Base-by-base conservation (phyloP, 2,329 filamentous ascomycete genomes). In the Fusarium ambrosium region DNA sequence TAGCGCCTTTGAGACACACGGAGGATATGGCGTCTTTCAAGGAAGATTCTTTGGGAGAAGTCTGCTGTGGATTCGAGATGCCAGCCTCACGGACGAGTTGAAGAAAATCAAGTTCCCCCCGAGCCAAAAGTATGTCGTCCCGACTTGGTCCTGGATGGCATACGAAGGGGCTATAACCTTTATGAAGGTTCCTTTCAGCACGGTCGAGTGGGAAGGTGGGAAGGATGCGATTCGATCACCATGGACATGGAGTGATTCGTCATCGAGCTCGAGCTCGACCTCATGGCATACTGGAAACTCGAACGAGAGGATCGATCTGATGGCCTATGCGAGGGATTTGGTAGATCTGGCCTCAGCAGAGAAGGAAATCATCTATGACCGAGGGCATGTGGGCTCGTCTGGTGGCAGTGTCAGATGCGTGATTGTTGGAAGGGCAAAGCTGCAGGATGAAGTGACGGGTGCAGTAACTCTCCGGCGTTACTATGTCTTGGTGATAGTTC, bases 141-240 rank as follows among this genome's bases (percentile, higher is more conserved):
- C 82, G 3, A 69, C 77, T 0, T 84, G 82, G 82, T 84, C 82
- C 0, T 84, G 82, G 82, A 84, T 82, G 79, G 79, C 77, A 0
- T 82, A 83, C 32, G 22, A 77, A 3, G 82, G 82, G 4, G 74
- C 59, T 0, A 83, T 84, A 4, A 60, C 70, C 7, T 83, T 77
- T 34, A n/a, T 82, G 14, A 34, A 78, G 10, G 53, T 79, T 1
- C 68, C 71, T 0, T 77, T 81, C 14, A 70, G 68, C 2, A 39
- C 43, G 1, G 70, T 77, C 20, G 24, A 63, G 3, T 77, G 74
- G 72, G 45, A 45, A 6, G 45, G 64, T 3, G 32, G 37, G 5
- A 69, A 66, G 39, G 18, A 32, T 4, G 53, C 13, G 4, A 63
- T 77, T 0, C 34, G 55, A 7, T 70, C 71, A 4, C 69, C 74